These are phyloP conservation scores for Bolboschoenus planiculmis DNA, from an alignment of 176 grass and related monocot species.

Conservation along the genomic window DNA sequence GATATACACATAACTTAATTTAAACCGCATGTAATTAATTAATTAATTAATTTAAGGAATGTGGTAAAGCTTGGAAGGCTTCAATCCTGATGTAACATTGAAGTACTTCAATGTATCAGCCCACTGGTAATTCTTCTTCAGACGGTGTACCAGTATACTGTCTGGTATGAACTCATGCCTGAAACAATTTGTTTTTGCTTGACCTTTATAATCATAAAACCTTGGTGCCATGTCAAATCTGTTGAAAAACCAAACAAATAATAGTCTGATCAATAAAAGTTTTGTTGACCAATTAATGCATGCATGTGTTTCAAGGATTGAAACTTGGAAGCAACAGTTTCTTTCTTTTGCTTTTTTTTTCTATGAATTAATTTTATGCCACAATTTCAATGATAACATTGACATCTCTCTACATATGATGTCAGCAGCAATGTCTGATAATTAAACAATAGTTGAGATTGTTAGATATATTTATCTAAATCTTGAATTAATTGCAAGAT, in stretches of 20 bases:
- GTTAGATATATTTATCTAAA: not conserved
- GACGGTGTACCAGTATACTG: constrained; percentile 72
- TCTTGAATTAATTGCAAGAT: not conserved
- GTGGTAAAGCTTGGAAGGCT: constrained; percentile 36
- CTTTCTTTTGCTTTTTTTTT: not conserved
- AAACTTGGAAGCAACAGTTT: not conserved
- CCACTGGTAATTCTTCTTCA: constrained; percentile 56
- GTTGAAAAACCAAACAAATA: not conserved
- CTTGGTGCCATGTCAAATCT: constrained; percentile 32
- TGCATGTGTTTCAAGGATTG: too few relatives aligned
- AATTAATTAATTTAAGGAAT: constrained; percentile 17
- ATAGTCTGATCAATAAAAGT: not conserved
- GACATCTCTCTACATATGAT: too few relatives aligned
- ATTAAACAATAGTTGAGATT: not conserved
- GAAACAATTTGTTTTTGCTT: constrained; percentile 45
- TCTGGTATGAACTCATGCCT: constrained; percentile 59
- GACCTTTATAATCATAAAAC: constrained; percentile 65
- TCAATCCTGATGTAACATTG: constrained; percentile 43
- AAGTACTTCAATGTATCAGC: constrained; percentile 55
- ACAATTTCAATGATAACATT: too few relatives aligned
- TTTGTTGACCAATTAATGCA: not conserved
- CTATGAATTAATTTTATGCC: too few relatives aligned
- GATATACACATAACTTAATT: not conserved
- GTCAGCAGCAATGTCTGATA: not conserved
- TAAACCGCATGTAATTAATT: not conserved